Conservation (phyloP, 352 stramenopile genomes). For the Phytophthora cajani region DNA sequence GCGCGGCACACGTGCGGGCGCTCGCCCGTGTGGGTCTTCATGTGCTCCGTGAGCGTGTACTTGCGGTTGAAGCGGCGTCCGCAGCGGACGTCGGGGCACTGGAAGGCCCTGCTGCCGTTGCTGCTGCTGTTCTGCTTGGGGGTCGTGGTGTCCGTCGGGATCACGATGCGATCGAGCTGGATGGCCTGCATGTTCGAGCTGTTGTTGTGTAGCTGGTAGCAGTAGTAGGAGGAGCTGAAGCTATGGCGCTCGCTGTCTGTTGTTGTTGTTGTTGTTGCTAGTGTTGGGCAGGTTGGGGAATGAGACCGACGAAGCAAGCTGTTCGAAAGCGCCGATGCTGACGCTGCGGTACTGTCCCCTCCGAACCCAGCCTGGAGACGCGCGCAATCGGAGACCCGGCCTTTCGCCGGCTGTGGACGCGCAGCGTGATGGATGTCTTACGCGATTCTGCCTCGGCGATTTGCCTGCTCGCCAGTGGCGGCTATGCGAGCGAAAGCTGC, state of each 20-base stretch:
- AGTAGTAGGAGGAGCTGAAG: slow-evolving; percentile 1
- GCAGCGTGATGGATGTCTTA: slow-evolving; percentile 48
- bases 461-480: slow-evolving; percentile 34
- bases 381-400: slow-evolving; percentile 17
- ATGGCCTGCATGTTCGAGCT: slow-evolving; percentile 23
- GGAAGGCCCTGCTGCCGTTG: slow-evolving; percentile 40
- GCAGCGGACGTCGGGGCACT: slow-evolving; percentile 51
- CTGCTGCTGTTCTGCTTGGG: slow-evolving; percentile 19
- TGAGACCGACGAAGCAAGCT: slow-evolving; percentile 22
- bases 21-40: slow-evolving; percentile 79
- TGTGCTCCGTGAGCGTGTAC: slow-evolving; percentile 76
- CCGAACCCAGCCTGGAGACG: slow-evolving; percentile 14
- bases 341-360: slow-evolving; percentile 17
- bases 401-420: slow-evolving; percentile 26
- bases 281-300: slow-evolving; percentile 30
- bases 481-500: slow-evolving; percentile 17
- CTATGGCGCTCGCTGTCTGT: slow-evolving; percentile 2
- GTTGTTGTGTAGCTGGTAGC: slow-evolving; percentile 1
- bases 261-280: slow-evolving; percentile 1
- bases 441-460: slow-evolving; percentile 23
- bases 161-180: slow-evolving; percentile 26
- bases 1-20: slow-evolving; percentile 48
- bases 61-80: slow-evolving; percentile 69
- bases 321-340: slow-evolving; percentile 22
- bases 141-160: slow-evolving; percentile 12